Evolutionary conservation across 1,284 basidiomycete genomes (phyloP).

Genomic region (Apiotrichum gamsii): DNA sequence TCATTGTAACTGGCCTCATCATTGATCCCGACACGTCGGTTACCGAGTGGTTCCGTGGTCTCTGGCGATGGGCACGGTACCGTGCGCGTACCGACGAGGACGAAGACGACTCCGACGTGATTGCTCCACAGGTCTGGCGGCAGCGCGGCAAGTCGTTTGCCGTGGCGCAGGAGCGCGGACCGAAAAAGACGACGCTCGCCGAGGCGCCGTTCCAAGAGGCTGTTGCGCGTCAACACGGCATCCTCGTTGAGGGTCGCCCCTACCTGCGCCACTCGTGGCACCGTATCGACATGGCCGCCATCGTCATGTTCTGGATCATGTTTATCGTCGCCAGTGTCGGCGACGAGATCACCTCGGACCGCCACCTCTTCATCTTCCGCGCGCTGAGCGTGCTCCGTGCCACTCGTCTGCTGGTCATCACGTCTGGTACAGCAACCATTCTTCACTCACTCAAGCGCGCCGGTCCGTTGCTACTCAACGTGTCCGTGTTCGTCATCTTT

Average conservation of each 20-base stretch:
- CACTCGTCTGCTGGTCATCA: conserved; percentile 77
- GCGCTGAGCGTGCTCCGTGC: conserved; percentile 83
- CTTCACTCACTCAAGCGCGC: conserved; percentile 89
- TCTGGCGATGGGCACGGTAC: not conserved
- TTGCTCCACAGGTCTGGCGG: no score
- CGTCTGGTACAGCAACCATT: conserved; percentile 90
- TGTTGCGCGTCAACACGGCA: conserved; percentile 45
- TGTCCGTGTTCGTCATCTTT: conserved; percentile 85
- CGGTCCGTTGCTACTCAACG: conserved; percentile 76
- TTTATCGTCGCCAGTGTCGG: conserved; percentile 65
- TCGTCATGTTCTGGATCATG: conserved; percentile 55
- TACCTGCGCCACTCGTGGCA: conserved; percentile 93
- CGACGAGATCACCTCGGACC: conserved; percentile 56
- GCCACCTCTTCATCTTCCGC: conserved; percentile 81
- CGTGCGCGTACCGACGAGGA: not conserved
- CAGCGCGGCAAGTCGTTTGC: not conserved
- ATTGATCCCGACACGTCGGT: conserved; percentile 75
- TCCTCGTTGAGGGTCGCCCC: conserved; percentile 51
- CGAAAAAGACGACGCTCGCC: not conserved
- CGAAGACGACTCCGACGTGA: not conserved
- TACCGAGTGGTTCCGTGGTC: conserved; percentile 44
- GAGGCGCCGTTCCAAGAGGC: conserved; percentile 52
- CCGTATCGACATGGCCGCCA: conserved; percentile 80
- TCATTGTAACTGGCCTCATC: conserved; percentile 83
- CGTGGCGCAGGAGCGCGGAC: not conserved